Evolutionary conservation across 2,329 filamentous ascomycete genomes (phyloP).

Genomic region (Xylariaceae sp.): DNA sequence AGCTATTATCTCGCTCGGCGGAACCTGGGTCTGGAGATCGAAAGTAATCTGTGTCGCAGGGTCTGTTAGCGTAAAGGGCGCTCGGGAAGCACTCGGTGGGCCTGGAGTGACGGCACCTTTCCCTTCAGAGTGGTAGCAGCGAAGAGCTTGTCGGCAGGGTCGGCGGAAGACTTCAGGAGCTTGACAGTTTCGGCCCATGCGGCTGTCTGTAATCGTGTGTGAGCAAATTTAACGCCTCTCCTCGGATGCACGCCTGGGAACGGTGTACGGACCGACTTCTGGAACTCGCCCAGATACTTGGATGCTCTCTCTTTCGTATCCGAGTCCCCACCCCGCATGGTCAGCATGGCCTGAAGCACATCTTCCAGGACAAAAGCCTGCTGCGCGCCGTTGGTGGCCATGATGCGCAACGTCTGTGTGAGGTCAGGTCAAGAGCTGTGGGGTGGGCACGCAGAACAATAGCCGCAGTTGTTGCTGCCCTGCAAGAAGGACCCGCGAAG

Average conservation of each 20-base stretch:
- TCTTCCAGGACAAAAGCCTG: conserved; percentile 68
- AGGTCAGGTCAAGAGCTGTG: conserved; percentile 24
- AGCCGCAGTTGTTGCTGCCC: conserved; percentile 22
- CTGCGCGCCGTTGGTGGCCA: conserved; percentile 62
- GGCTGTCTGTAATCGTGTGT: conserved; percentile 59
- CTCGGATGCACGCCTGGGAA: conserved; percentile 7
- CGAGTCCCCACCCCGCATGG: conserved; percentile 82
- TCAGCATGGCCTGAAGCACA: conserved; percentile 81
- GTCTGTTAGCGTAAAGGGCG: conserved; percentile 16
- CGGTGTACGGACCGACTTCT: conserved; percentile 77
- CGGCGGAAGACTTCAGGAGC: conserved; percentile 75
- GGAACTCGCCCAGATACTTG: conserved; percentile 86
- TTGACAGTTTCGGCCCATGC: conserved; percentile 87
- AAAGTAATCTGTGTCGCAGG: conserved; percentile 72
- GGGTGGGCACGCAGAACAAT: conserved; percentile 26
- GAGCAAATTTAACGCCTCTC: conserved; percentile 11
- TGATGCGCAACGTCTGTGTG: conserved; percentile 36
- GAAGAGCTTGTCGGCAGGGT: conserved; percentile 85
- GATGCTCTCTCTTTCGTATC: conserved; percentile 85
- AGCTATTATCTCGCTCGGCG: conserved; percentile 64
- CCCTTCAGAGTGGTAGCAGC: conserved; percentile 95
- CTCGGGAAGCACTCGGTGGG: background rate
- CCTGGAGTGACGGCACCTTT: conserved; percentile 60
- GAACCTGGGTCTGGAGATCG: conserved; percentile 80
- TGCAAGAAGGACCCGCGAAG: conserved; percentile 9